phyloP scores from a whole-genome alignment of 805 yeast species.

The Candida boidinii region DNA sequence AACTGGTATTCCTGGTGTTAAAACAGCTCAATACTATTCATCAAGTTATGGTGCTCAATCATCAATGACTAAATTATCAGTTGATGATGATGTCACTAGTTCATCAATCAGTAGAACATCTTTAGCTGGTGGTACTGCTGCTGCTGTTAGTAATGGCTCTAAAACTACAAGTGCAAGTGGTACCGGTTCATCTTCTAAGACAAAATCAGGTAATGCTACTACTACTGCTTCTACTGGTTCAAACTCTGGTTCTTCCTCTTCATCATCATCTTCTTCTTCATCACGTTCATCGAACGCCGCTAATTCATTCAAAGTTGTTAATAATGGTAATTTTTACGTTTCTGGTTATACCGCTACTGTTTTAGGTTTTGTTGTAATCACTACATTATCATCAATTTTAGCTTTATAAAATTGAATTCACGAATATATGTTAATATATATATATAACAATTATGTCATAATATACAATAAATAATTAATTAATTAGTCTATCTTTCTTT shows the following conservation, averaged over 20 bases:
- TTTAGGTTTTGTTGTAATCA: background rate
- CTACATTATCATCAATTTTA: background rate
- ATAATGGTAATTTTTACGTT: background rate
- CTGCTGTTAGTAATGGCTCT: background rate
- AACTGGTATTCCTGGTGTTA: constrained; percentile 42
- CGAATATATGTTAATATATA: background rate
- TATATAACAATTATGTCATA: background rate
- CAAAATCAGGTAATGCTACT: background rate
- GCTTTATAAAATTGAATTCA: background rate
- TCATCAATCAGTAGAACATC: background rate
- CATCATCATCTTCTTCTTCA: constrained; percentile 4
- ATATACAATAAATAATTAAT: background rate
- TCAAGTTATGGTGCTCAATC: constrained; percentile 27
- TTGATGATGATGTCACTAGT: too few relatives aligned
- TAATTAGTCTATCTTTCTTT: too few relatives aligned
- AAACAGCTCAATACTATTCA: constrained; percentile 35
- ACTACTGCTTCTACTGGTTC: constrained; percentile 3
- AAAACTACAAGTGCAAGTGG: background rate
- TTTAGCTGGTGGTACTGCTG: background rate
- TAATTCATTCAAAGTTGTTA: background rate
- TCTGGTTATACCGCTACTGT: background rate
- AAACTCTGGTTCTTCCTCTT: too few relatives aligned
- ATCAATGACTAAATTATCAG: background rate
- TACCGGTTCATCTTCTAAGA: constrained; percentile 1
- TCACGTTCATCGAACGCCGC: constrained; percentile 4